A percentile compares a stretch with the other conserved stretches of the same genome.
phyloP scores from a whole-genome alignment of 768 basidiomycete genomes.

The Inosperma sp. region DNA sequence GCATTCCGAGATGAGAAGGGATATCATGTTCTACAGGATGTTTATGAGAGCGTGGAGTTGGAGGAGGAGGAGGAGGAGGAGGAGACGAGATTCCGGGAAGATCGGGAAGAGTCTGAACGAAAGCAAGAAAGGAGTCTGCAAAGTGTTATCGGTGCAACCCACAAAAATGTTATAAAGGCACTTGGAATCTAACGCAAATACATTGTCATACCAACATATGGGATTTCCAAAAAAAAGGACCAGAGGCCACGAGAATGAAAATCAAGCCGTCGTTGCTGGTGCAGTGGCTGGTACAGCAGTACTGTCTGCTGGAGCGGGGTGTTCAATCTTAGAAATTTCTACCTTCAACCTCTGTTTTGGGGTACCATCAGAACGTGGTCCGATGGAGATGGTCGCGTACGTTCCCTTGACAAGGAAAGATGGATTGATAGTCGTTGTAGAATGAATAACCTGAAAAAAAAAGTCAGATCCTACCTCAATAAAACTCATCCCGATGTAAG shows the following conservation, averaged over 20 bases:
- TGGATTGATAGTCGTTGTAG: slow-evolving; percentile 80
- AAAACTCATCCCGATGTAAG: background rate
- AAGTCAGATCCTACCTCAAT: background rate
- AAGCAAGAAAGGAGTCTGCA: slow-evolving; percentile 52
- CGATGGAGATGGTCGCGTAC: slow-evolving; percentile 46
- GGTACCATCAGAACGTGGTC: slow-evolving; percentile 19
- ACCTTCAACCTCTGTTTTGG: slow-evolving; percentile 33
- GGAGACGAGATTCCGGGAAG: slow-evolving; percentile 59
- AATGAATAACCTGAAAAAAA: slow-evolving; percentile 60
- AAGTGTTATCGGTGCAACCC: slow-evolving; percentile 20
- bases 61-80: slow-evolving; percentile 25
- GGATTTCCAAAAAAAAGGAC: background rate
- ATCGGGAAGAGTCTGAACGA: slow-evolving; percentile 73
- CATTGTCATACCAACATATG: slow-evolving; percentile 1
- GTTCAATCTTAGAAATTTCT: slow-evolving; percentile 31
- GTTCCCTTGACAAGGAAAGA: slow-evolving; percentile 63
- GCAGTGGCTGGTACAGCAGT: background rate
- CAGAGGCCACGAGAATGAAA: background rate
- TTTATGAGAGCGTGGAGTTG: slow-evolving; percentile 74
- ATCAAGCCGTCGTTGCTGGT: slow-evolving; percentile 5
- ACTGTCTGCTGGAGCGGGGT: slow-evolving; percentile 1
- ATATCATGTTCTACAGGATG: slow-evolving; percentile 75
- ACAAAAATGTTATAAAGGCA: no score
- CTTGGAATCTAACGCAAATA: slow-evolving; percentile 7
- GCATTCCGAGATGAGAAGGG: slow-evolving; percentile 57